Evolutionary conservation across 208 protist species (phyloP), one percentile per base, ranked within the genome.

Genomic region (Trypanosoma mega): DNA sequence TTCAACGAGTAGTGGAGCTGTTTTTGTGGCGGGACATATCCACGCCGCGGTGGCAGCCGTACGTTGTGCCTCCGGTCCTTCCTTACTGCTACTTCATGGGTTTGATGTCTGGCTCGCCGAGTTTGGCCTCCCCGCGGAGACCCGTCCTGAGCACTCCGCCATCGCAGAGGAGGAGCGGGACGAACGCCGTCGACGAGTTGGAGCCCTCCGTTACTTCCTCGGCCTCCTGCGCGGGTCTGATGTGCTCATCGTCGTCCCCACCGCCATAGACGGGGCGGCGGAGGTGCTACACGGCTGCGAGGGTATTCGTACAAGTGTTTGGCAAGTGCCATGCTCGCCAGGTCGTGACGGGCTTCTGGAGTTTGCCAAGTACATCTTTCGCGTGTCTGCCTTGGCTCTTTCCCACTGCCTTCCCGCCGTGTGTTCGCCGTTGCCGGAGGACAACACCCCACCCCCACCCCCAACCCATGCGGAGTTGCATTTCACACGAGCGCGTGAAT

Each of bases 51-150:
- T 91, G 27, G 57, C 69, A 48, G 78, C 77, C 1, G 45, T 87
- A 34, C 75, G 76, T 27, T 79, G 72, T 18, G 77, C 59, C 49
- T 68, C 63, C 33, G 65, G 65, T 24, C 84, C 84, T 3, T 94
- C 73, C 21, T 57, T 87, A 5, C 82, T 94, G 49, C 57, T 85
- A 23, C 51, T 94, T n/a, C 64, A 72, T 11, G 83, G 83, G 0
- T 74, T 69, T 21, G 83, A 85, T 26, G 77, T 80, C 33, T 94
- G 82, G 80, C 60, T 94, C 34, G 41, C 43, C 8, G 73, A 70
- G 20, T 49, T 69, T 27, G 63, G 67, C 34, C 30, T 57, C 4
- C 56, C 67, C 5, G 20, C 7, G 24, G 44, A 14, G 37, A 30
- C 14, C 9, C 37, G 41, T 41, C 31, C 45, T 24, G 52, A 45